These are phyloP conservation scores for Trichoderma sp. DNA, from an alignment of 2,329 filamentous ascomycete genomes.

Conservation along the genomic window DNA sequence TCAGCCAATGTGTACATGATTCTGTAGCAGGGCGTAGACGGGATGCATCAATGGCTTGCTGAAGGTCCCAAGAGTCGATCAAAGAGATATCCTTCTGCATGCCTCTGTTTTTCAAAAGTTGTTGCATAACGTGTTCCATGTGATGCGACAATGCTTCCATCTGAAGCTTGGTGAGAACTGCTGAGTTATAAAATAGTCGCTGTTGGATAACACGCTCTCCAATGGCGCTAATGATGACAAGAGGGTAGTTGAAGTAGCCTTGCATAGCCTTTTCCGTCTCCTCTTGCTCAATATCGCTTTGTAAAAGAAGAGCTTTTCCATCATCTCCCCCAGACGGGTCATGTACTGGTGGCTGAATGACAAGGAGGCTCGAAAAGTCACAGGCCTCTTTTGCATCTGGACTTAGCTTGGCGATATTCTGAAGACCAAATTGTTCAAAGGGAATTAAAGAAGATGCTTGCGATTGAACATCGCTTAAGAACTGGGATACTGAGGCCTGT, in stretches of 20 bases:
- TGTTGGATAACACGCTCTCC: background rate
- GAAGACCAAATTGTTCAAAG: conserved; percentile 28
- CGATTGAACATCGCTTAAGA: conserved; percentile 18
- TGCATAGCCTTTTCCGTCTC: background rate
- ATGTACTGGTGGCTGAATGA: conserved; percentile 19
- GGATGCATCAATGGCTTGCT: background rate
- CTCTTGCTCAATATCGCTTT: background rate
- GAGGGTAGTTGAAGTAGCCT: conserved; percentile 13
- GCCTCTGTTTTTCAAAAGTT: background rate
- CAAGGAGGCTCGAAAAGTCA: conserved; percentile 26
- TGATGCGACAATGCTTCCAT: background rate
- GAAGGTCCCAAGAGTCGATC: background rate
- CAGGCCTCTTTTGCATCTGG: conserved; percentile 22
- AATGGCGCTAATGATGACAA: background rate
- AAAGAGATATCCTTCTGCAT: background rate
- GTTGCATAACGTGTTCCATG: background rate
- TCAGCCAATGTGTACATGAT: background rate
- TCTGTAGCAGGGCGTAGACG: background rate
- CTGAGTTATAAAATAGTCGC: background rate
- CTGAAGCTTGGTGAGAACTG: background rate
- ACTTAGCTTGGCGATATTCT: conserved; percentile 25
- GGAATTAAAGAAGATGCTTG: conserved; percentile 23
- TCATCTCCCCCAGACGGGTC: background rate
- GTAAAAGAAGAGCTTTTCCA: background rate
- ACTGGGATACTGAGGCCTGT: background rate